phyloP scores from a whole-genome alignment of 2,329 filamentous ascomycete genomes.

The Sporothrix dimorphospora region DNA sequence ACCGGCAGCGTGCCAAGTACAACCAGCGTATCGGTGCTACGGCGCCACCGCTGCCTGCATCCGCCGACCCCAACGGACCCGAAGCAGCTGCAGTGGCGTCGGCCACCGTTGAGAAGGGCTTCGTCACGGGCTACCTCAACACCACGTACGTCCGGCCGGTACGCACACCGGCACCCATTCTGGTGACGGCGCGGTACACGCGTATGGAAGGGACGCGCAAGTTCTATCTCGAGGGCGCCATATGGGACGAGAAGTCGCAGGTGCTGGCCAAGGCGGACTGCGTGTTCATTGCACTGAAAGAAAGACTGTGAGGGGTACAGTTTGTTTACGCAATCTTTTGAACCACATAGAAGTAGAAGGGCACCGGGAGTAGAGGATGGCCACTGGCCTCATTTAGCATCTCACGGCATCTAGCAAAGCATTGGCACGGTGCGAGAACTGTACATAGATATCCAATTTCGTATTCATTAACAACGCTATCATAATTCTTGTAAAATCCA shows the following conservation, averaged over 20 bases:
- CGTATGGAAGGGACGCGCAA: conserved; percentile 57
- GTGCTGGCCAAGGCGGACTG: conserved; percentile 56
- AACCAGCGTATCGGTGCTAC: conserved; percentile 15
- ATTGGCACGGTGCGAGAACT: neutral
- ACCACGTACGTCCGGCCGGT: conserved; percentile 58
- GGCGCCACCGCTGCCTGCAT: neutral
- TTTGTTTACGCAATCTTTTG: neutral
- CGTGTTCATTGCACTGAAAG: conserved; percentile 47
- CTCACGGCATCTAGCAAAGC: neutral
- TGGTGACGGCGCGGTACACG: conserved; percentile 50
- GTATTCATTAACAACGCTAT: conserved; percentile 27
- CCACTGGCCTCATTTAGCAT: neutral
- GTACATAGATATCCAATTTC: conserved; percentile 27
- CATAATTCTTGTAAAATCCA: conserved; percentile 25
- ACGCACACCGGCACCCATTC: conserved; percentile 50
- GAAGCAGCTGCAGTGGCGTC: conserved; percentile 30
- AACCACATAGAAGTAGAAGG: conserved; percentile 2
- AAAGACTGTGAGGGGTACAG: conserved; percentile 31
- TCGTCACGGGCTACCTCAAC: conserved; percentile 59
- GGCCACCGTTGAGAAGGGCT: conserved; percentile 35
- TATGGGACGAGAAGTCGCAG: conserved; percentile 53
- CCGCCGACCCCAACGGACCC: neutral
- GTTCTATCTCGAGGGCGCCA: conserved; percentile 50
- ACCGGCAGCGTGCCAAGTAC: conserved; percentile 36
- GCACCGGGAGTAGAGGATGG: neutral